phyloP scores from a whole-genome alignment of 2,329 filamentous ascomycete species.

The Neopestalotiopsis sp. region DNA sequence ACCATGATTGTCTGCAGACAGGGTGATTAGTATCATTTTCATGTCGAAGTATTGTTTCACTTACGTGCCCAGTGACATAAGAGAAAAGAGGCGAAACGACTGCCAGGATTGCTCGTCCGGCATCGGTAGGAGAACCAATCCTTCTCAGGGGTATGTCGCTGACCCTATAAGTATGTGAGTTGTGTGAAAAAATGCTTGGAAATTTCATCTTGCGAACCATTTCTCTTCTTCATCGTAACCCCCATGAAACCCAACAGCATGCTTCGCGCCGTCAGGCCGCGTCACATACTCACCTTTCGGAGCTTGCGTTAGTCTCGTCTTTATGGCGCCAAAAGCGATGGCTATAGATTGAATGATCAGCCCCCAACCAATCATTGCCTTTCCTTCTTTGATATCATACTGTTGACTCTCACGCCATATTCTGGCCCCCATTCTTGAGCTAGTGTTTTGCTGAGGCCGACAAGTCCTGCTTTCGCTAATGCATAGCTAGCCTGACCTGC shows the following conservation, averaged over 20 bases:
- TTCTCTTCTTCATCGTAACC: constrained; percentile 5
- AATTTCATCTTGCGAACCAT: not conserved
- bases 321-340: constrained; percentile 5
- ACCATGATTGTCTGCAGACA: constrained; percentile 2
- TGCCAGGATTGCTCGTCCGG: not conserved
- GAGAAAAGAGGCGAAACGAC: constrained; percentile 7
- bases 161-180: not conserved
- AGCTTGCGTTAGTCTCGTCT: not conserved
- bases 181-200: not conserved
- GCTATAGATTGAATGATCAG: not conserved
- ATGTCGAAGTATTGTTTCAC: not conserved
- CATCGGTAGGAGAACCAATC: constrained; percentile 1
- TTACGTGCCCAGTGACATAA: constrained; percentile 3
- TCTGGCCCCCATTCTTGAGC: constrained; percentile 7
- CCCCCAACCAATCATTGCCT: not conserved
- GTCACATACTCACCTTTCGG: constrained; percentile 1
- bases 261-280: not conserved
- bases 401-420: constrained; percentile 10
- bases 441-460: constrained; percentile 1
- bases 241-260: not conserved
- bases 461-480: not conserved
- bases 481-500: constrained; percentile 1
- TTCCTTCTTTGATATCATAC: not conserved
- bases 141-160: not conserved
- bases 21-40: not conserved